Percentiles rank a stretch among this genome's conserved stretches.
Evolutionary conservation across 257 asterid species (phyloP).

Genomic region (Ligustrum vulgare): DNA sequence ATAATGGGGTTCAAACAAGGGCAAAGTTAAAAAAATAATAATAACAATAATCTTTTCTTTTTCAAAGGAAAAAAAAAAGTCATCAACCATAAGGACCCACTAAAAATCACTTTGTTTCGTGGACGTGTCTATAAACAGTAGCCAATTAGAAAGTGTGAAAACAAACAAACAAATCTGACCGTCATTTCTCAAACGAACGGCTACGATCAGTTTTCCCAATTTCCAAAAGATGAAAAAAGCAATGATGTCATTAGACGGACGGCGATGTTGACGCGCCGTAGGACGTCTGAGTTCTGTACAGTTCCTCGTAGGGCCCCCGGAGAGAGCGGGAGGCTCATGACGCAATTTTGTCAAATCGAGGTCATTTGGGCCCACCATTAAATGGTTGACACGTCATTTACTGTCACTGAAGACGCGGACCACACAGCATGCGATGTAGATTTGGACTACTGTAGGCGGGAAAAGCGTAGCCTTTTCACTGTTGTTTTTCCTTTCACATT

Average conservation of each 20-base stretch:
- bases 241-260: not conserved
- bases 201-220: not conserved
- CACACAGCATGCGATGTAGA: not conserved
- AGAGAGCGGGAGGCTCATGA: conserved; percentile 7
- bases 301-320: not conserved
- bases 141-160: not conserved
- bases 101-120: not conserved
- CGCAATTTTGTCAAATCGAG: not conserved
- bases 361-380: not conserved
- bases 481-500: not conserved
- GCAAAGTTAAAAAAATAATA: too few relatives aligned
- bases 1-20: too few relatives aligned
- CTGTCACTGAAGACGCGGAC: not conserved
- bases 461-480: not conserved
- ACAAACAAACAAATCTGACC: not conserved
- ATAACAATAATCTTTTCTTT: too few relatives aligned
- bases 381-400: conserved; percentile 1
- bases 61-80: not conserved
- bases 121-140: conserved; percentile 17
- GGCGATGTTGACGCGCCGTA: conserved; percentile 5
- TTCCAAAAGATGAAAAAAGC: conserved; percentile 1
- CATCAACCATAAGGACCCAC: conserved; percentile 4
- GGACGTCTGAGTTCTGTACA: not conserved
- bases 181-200: not conserved
- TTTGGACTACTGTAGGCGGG: not conserved